These are phyloP conservation scores for Dictyostelium citrinum DNA, from an alignment of 78 protist species.

Conservation along the genomic window DNA sequence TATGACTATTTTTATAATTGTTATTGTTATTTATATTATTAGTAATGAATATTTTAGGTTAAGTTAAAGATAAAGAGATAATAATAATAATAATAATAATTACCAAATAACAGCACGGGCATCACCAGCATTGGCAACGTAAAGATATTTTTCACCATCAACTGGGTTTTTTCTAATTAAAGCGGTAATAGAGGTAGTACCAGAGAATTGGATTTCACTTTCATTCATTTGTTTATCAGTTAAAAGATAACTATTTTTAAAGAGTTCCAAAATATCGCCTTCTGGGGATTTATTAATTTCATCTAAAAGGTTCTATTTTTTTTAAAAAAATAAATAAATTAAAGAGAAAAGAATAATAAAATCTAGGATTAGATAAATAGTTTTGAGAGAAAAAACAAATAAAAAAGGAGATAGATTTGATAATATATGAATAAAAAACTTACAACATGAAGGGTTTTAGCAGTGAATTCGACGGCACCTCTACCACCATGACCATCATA, in stretches of 20 bases:
- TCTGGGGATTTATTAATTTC: conserved; percentile 53
- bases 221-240: conserved; percentile 76
- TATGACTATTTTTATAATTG: conserved; percentile 11
- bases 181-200: conserved; percentile 78
- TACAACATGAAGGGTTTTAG: conserved; percentile 69
- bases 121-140: conserved; percentile 84
- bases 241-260: conserved; percentile 34
- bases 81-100: not conserved
- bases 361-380: not conserved
- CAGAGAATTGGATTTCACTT: conserved; percentile 49
- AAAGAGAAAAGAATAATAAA: not conserved
- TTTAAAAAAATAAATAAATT: not conserved
- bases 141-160: conserved; percentile 50
- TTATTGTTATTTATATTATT: not conserved
- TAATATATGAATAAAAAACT: too few relatives aligned
- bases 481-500: conserved; percentile 86
- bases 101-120: conserved; percentile 83
- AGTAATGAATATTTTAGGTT: not conserved
- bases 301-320: conserved; percentile 47
- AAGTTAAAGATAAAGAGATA: not conserved
- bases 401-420: too few relatives aligned
- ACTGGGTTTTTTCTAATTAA: conserved; percentile 34
- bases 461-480: conserved; percentile 80
- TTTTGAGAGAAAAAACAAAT: not conserved
- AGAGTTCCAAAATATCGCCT: conserved; percentile 43